Evolutionary conservation across 2,329 filamentous ascomycete species (phyloP).

Genomic region (Tolypocladium ovalisporum): DNA sequence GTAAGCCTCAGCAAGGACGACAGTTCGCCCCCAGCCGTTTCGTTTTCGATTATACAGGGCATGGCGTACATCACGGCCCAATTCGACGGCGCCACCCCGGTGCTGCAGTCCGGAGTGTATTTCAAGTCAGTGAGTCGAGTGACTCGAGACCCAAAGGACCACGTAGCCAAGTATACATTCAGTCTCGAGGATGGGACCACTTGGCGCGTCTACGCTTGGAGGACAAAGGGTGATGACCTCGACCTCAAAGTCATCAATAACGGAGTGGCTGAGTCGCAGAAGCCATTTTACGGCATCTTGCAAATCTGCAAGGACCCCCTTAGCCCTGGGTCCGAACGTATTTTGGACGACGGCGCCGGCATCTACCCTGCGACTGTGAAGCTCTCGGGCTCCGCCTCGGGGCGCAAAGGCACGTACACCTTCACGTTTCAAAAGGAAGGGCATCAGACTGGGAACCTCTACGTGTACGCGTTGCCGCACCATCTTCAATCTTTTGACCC

Average conservation of each 20-base stretch:
- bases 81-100: constrained; percentile 59
- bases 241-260: constrained; percentile 59
- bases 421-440: constrained; percentile 67
- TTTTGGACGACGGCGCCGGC: constrained; percentile 68
- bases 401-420: constrained; percentile 56
- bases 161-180: constrained; percentile 67
- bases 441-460: constrained; percentile 43
- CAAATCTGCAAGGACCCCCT: constrained; percentile 73
- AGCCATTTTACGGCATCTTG: constrained; percentile 64
- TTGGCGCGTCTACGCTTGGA: constrained; percentile 74
- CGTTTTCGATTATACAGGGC: constrained; percentile 78
- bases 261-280: constrained; percentile 51
- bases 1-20: constrained; percentile 51
- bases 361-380: constrained; percentile 57
- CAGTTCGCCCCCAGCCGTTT: constrained; percentile 49
- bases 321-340: constrained; percentile 41
- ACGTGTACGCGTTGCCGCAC: constrained; percentile 86
- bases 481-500: constrained; percentile 66
- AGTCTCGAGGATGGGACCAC: constrained; percentile 58
- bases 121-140: constrained; percentile 57
- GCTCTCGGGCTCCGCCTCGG: constrained; percentile 52
- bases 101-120: constrained; percentile 63
- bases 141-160: constrained; percentile 44
- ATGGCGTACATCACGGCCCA: constrained; percentile 77
- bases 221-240: constrained; percentile 46